Evolutionary conservation across 768 basidiomycete species (phyloP).

Genomic region (Phanerochaete carnosa): DNA sequence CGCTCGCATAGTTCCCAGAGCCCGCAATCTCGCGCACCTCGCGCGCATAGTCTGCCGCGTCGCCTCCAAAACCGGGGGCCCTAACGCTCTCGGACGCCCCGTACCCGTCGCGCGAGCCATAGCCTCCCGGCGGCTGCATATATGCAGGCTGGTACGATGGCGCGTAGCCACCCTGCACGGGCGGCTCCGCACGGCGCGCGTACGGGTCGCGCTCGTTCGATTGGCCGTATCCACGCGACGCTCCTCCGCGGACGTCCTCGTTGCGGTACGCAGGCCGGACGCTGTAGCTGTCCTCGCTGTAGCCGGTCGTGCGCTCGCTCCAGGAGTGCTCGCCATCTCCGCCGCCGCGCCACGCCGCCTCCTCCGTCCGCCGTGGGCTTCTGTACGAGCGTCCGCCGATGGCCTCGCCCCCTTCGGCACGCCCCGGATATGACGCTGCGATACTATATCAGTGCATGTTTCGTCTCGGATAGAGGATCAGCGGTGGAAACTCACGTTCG

Average conservation of each 20-base stretch:
- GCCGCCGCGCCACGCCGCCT: neutral
- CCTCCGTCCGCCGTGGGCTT: neutral
- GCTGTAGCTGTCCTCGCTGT: neutral
- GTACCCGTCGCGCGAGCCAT: neutral
- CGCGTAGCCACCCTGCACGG: neutral
- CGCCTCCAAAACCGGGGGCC: neutral
- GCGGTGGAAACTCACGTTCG: neutral
- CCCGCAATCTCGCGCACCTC: neutral
- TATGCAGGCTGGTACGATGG: constrained; percentile 8
- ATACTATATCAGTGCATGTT: neutral
- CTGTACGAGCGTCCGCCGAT: neutral
- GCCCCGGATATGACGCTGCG: neutral
- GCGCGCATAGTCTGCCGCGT: neutral
- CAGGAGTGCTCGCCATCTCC: neutral
- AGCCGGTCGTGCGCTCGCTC: neutral
- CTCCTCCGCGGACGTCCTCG: neutral
- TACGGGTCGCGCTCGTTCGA: neutral
- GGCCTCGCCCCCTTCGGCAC: neutral
- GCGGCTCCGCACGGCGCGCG: neutral
- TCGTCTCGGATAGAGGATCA: neutral
- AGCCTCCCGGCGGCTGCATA: neutral
- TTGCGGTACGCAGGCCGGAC: neutral
- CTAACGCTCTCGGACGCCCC: neutral
- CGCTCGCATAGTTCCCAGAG: neutral
- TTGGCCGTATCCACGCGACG: neutral